Conservation (phyloP, 192 early-diverging fungal genomes). For the Coemansia sp. region DNA sequence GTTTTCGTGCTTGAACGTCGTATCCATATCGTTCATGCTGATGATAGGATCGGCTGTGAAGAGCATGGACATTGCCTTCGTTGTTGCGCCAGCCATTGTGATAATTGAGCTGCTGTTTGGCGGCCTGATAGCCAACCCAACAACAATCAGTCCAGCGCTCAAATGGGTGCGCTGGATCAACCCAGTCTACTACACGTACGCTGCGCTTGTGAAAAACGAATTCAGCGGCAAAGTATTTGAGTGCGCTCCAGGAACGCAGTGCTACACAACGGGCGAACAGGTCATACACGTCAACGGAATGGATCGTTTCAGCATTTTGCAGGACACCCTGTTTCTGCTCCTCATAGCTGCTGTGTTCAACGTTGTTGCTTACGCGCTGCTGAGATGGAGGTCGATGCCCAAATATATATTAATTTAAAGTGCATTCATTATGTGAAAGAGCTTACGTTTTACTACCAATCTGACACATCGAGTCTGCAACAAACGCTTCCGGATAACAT, state of each 20-base stretch:
- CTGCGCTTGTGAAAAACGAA: conserved; percentile 52
- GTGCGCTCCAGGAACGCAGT: conserved; percentile 25
- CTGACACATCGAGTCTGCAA: background rate
- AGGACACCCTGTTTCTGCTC: conserved; percentile 28
- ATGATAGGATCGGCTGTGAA: conserved; percentile 44
- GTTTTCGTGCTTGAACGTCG: conserved; percentile 39
- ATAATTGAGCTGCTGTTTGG: conserved; percentile 53
- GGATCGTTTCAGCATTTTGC: conserved; percentile 37
- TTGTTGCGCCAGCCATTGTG: conserved; percentile 42
- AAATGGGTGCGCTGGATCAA: conserved; percentile 56
- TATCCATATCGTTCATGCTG: conserved; percentile 49
- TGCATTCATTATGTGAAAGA: background rate
- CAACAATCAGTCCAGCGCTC: conserved; percentile 41
- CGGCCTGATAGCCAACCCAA: conserved; percentile 50
- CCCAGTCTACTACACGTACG: conserved; percentile 47
- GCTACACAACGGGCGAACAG: conserved; percentile 38
- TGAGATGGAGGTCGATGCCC: conserved; percentile 55
- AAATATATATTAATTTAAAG: conserved; percentile 45
- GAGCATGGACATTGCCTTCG: conserved; percentile 43
- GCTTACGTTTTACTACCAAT: background rate
- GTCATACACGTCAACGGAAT: conserved; percentile 42
- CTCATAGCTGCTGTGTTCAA: conserved; percentile 31
- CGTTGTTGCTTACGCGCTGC: conserved; percentile 31
- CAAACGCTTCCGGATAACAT: no score
- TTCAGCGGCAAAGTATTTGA: conserved; percentile 38